Base-by-base conservation (phyloP, 352 stramenopile genomes). In the Globisporangium takayamanum region DNA sequence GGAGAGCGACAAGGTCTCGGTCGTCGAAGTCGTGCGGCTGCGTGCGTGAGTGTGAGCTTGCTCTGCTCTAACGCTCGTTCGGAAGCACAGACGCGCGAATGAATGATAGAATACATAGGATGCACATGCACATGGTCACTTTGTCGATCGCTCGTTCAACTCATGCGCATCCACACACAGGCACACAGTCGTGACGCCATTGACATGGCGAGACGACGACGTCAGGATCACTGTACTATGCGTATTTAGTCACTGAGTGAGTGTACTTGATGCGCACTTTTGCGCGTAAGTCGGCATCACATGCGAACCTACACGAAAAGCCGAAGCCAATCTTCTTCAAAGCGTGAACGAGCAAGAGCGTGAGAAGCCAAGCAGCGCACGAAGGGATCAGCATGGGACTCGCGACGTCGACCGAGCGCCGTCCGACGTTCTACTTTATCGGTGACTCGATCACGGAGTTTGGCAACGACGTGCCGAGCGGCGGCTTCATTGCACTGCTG, bases 381-480 rank as follows among this genome's bases (percentile, higher is more conserved):
- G 16, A 36, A 30, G 25, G 12, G 18, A 53, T 18, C 36, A 41
- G 10, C 7, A 63, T 63, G 58, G 52, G 58, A 8, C 41, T 42
- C 11, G 48, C 36, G 8, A 50, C 44, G 18, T 57, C 57, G 7
- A 33, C 42, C 30, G 50, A 63, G 42, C 50, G 52, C 16, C 73
- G 71, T 0, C 73, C 72, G 18, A 55, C 66, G 44, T 56, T 88
- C 39, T 62, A 82, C 16, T 68, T 88, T 10, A 37, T 78, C 16
- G 81, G 81, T 16, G 82, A 92, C 67, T 92, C 82, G 28, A 75
- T 89, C 68, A 91, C 80, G 37, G 63, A 89, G 62, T 59, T 70
- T 28, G 78, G 71, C 6, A 69, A 62, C 26, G 57, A 81, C 30
- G 66, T 59, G 16, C 53, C 69, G 28, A 55, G 64, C 45, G 60